Conservation (phyloP, 108 stramenopile genomes). For the Cyclostephanos tholiformis region DNA sequence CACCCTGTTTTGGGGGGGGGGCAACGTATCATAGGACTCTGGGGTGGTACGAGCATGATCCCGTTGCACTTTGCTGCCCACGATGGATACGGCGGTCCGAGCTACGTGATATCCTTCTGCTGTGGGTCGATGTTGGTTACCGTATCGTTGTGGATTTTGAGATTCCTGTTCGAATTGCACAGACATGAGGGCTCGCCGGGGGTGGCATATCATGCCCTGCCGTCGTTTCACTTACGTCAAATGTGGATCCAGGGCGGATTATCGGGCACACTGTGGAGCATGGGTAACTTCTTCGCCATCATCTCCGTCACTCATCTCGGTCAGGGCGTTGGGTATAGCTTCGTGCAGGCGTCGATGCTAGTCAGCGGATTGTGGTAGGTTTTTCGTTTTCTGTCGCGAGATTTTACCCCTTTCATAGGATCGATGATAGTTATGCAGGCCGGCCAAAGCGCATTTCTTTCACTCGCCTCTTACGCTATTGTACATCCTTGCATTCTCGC, state of each 20-base stretch:
- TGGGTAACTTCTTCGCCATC: slow-evolving; percentile 43
- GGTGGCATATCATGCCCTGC: slow-evolving; percentile 53
- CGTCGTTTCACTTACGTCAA: slow-evolving; percentile 53
- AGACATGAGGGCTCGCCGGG: slow-evolving; percentile 4
- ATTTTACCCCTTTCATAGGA: too few species aligned
- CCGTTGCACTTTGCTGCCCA: slow-evolving; percentile 66
- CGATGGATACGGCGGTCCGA: slow-evolving; percentile 43
- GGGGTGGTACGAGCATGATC: slow-evolving; percentile 56
- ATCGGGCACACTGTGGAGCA: slow-evolving; percentile 30
- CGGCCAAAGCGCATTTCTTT: too few species aligned
- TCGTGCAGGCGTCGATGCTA: slow-evolving; percentile 46
- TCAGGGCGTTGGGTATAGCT: slow-evolving; percentile 48
- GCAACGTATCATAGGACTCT: slow-evolving; percentile 3
- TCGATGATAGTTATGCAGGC: too few species aligned
- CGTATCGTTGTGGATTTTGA: slow-evolving; percentile 43
- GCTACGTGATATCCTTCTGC: slow-evolving; percentile 58
- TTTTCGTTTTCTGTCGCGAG: not conserved
- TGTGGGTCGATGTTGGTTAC: slow-evolving; percentile 59
- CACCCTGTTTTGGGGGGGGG: not conserved
- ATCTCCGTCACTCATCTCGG: slow-evolving; percentile 39
- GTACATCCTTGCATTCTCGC: not conserved
- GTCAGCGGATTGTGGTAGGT: slow-evolving; percentile 39
- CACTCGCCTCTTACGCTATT: not conserved
- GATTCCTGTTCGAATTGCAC: slow-evolving; percentile 39
- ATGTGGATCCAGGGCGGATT: slow-evolving; percentile 62